Percentiles rank a stretch among this genome's conserved stretches.
Evolutionary conservation across 805 yeast species (phyloP).

Genomic region (Candida hispaniensis): DNA sequence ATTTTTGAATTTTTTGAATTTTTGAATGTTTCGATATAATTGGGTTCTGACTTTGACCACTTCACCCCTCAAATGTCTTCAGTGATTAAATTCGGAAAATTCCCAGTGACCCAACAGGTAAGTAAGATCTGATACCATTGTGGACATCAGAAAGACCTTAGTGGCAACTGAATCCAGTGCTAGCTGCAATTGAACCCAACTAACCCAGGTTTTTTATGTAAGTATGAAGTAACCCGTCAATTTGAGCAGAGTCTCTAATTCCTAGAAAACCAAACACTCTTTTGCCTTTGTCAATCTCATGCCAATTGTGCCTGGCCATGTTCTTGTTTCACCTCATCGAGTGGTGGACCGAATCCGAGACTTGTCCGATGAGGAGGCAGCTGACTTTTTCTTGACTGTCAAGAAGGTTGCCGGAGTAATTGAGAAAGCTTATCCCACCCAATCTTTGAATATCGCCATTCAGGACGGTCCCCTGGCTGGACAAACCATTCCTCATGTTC

Average conservation of each 20-base stretch:
- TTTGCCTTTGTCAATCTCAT: conserved; percentile 84
- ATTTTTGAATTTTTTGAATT: no score
- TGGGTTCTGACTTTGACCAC: no score
- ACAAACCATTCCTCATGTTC: conserved; percentile 91
- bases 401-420: conserved; percentile 64
- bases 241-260: neutral
- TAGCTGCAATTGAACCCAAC: no score
- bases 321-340: conserved; percentile 75
- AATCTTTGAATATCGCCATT: conserved; percentile 77
- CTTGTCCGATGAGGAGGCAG: conserved; percentile 53
- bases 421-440: conserved; percentile 58
- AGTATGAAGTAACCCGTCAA: neutral
- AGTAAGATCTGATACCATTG: no score
- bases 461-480: conserved; percentile 97
- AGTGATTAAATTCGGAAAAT: conserved; percentile 26
- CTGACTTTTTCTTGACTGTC: conserved; percentile 67
- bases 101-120: conserved; percentile 29
- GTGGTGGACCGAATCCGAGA: conserved; percentile 57
- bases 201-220: conserved; percentile 16
- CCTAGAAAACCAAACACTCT: conserved; percentile 45
- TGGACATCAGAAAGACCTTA: no score
- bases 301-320: conserved; percentile 93
- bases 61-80: no score
- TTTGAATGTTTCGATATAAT: no score
- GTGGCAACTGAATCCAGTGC: no score